Base-by-base conservation (phyloP, 495 filamentous ascomycete genomes). In the Margaritispora aquatica region DNA sequence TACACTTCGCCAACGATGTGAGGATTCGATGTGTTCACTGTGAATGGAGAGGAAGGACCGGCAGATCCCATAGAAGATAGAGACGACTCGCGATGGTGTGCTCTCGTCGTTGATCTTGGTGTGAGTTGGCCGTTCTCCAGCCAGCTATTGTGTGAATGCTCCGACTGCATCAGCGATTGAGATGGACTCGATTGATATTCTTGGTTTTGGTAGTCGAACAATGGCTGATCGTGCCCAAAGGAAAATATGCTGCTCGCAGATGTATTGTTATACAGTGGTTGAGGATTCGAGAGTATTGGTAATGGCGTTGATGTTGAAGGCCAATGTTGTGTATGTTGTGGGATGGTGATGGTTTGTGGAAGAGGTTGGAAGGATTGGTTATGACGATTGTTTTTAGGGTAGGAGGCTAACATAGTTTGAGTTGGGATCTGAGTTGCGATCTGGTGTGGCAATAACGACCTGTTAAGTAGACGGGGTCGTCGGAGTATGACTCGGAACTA, bases 31-130 rank as follows among this genome's bases (percentile, higher is more conserved):
- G 75, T 73, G 1, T 73, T 77, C 66, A 73, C 77, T 49, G 74
- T 76, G 67, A 74, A 83, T 23, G 81, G 81, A 34, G 81, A 84
- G 0, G 74, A 68, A 19, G 81, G 80, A 9, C 79, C 75, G 50
- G 78, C 71, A 1, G 80, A 83, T n/a, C 77, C 80, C 52, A 81
- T 56, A 1, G 81, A 82, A 0, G 80, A 83, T 38, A 77, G 71
- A 23, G 80, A 82, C 10, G 77, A 77, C 62, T 82, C 78, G 57
- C 80, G 77, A 62, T 83, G 79, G 17, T 66, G 58, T 9, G 59
- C 38, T 54, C 62, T 61, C 2, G 58, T 62, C 1, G 53, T 57
- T 17, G 67, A 69, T 22, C 55, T 54, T 9, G 67, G 67, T 11
- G 67, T 69, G 24, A 69, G 57, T 57, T 65, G 64, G 34, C 63